Conservation (phyloP, 192 early-diverging fungal species). For the Coemansia sp. region DNA sequence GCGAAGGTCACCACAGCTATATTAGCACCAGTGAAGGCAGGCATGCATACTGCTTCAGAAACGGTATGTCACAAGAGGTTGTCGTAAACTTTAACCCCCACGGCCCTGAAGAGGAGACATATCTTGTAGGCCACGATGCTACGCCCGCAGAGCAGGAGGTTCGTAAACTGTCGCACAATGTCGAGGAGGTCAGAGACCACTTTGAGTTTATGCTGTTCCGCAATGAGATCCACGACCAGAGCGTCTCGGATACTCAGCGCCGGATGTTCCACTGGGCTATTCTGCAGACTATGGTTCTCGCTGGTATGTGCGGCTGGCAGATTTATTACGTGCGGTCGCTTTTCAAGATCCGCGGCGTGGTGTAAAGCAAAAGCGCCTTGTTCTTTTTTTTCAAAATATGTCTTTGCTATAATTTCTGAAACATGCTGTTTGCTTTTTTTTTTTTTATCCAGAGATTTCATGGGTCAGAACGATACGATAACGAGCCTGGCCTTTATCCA, state of each 20-base stretch:
- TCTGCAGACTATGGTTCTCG: slow-evolving; percentile 45
- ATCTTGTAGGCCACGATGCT: slow-evolving; percentile 33
- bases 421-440: background rate
- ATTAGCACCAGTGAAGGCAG: slow-evolving; percentile 38
- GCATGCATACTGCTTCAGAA: slow-evolving; percentile 53
- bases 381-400: background rate
- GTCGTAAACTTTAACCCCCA: slow-evolving; percentile 57
- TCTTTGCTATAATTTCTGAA: background rate
- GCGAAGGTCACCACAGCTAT: slow-evolving; percentile 50
- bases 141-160: slow-evolving; percentile 48
- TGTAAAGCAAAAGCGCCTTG: slow-evolving; percentile 17
- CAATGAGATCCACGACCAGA: slow-evolving; percentile 52
- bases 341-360: slow-evolving; percentile 56
- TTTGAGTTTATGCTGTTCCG: slow-evolving; percentile 57
- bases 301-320: slow-evolving; percentile 54
- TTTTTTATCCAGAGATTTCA: slow-evolving; percentile 15
- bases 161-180: slow-evolving; percentile 51
- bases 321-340: slow-evolving; percentile 56
- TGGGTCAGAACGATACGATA: slow-evolving; percentile 71
- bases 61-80: slow-evolving; percentile 50
- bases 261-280: slow-evolving; percentile 55
- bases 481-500: slow-evolving; percentile 60
- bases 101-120: slow-evolving; percentile 47
- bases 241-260: slow-evolving; percentile 44
- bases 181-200: slow-evolving; percentile 53